Conservation (phyloP, 805 yeast species). For the Candida palmyrensis region DNA sequence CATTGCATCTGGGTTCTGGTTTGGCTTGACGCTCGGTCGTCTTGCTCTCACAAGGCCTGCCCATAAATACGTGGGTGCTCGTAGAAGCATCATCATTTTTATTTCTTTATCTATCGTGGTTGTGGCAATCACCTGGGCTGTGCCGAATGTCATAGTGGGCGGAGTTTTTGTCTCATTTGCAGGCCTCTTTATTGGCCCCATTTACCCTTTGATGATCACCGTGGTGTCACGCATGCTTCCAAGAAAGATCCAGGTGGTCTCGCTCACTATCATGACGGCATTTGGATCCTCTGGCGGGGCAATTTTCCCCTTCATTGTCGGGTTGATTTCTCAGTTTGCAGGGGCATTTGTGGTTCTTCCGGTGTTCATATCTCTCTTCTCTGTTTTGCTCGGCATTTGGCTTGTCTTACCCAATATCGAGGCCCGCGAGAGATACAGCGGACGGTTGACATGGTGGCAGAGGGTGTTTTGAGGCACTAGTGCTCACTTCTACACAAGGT, state of each 20-base stretch:
- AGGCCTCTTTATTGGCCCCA: slow-evolving; percentile 65
- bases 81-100: slow-evolving; percentile 38
- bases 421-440: slow-evolving; percentile 1
- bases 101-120: slow-evolving; percentile 29
- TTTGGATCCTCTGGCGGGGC: slow-evolving; percentile 60
- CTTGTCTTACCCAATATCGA: slow-evolving; percentile 4
- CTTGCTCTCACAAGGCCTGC: slow-evolving; percentile 41
- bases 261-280: slow-evolving; percentile 48
- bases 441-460: slow-evolving; percentile 1
- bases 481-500: too few relatives aligned
- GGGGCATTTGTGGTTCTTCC: slow-evolving; percentile 51
- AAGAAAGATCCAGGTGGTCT: slow-evolving; percentile 45
- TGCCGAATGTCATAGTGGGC: slow-evolving; percentile 41
- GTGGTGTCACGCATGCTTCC: slow-evolving; percentile 42
- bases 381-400: slow-evolving; percentile 17
- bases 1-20: slow-evolving; percentile 68
- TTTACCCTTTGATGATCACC: slow-evolving; percentile 51
- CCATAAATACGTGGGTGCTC: slow-evolving; percentile 36
- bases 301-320: slow-evolving; percentile 51
- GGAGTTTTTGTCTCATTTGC: slow-evolving; percentile 44
- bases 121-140: slow-evolving; percentile 43
- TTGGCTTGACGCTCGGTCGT: slow-evolving; percentile 64
- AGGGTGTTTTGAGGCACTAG: slow-evolving; percentile 2
- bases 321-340: slow-evolving; percentile 39
- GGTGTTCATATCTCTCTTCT: slow-evolving; percentile 33